phyloP scores from a whole-genome alignment of 441 rosid genomes.

The Rhodomyrtus psidioides region DNA sequence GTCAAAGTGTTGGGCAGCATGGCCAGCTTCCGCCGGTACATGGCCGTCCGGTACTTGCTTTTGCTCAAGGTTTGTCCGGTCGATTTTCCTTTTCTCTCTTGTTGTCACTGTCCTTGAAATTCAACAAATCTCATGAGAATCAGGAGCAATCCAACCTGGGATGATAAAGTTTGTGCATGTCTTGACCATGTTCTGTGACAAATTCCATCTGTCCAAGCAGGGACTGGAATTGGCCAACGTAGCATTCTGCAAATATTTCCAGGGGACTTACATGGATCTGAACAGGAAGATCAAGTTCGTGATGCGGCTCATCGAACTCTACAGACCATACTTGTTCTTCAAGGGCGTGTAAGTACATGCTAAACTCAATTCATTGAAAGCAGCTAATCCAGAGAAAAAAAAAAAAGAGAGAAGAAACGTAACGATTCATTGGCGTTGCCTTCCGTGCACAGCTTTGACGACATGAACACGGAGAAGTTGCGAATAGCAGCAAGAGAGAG shows the following conservation, averaged over 20 bases:
- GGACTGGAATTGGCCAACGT: constrained; percentile 8
- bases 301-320: constrained; percentile 10
- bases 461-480: constrained; percentile 31
- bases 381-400: too few species aligned
- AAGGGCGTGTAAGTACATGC: constrained; percentile 31
- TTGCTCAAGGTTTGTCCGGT: constrained; percentile 47
- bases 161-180: background rate
- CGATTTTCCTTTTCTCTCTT: background rate
- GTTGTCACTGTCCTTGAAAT: background rate
- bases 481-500: constrained; percentile 10
- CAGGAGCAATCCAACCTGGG: background rate
- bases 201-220: background rate
- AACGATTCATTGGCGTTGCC: background rate
- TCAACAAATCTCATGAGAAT: background rate
- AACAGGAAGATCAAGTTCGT: constrained; percentile 9
- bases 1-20: constrained; percentile 44
- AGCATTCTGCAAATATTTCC: constrained; percentile 2
- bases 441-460: constrained; percentile 33
- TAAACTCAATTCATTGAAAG: background rate
- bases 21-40: constrained; percentile 63
- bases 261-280: constrained; percentile 3
- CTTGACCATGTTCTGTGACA: background rate
- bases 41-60: constrained; percentile 58
- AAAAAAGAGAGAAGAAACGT: too few species aligned
- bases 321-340: constrained; percentile 16